Base-by-base conservation (phyloP, 306 rosid species). In the Rosa multiflora region DNA sequence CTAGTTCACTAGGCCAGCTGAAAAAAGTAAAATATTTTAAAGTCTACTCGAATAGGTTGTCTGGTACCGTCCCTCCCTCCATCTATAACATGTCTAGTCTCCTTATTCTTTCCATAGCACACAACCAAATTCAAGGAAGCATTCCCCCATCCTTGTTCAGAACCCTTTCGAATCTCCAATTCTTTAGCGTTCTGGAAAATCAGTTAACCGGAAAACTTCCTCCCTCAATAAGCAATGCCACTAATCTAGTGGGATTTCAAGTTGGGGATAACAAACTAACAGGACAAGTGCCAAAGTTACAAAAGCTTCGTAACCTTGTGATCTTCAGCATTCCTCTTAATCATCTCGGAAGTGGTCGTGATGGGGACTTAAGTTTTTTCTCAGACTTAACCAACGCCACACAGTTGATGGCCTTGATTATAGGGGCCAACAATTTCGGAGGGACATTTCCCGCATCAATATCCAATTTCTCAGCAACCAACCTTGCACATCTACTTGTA, bases 11-110 rank as follows among this genome's bases (percentile, higher is more conserved):
- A 6, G 72, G 79, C 26, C 71, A 1, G 10, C 17, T 76, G 66
- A 58, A 53, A 71, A 55, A n/a, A 18, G 47, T 70, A 5, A n/a
- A n/a, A n/a, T n/a, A n/a, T n/a, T n/a, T n/a, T n/a, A n/a, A n/a
- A n/a, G n/a, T n/a, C n/a, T n/a, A n/a, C n/a, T n/a, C n/a, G n/a
- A n/a, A n/a, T n/a, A n/a, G n/a, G n/a, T n/a, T n/a, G n/a, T 78
- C 59, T 3, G 82, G 85, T 40, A 7, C 11, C 1, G 37, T 85
- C 68, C 83, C 81, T 78, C 48, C n/a, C 5, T 85, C 84, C 8
- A 32, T 85, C 15, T 85, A 21, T 42, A 81, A 81, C 51, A 70
- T 85, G 44, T 85, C 85, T n/a, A n/a, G n/a, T n/a, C n/a, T n/a
- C n/a, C n/a, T n/a, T n/a, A n/a, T n/a, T n/a, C n/a, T n/a, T n/a